These are phyloP conservation scores for Metschnikowia chrysomelidarum DNA, from an alignment of 805 yeast genomes.

Conservation along the genomic window DNA sequence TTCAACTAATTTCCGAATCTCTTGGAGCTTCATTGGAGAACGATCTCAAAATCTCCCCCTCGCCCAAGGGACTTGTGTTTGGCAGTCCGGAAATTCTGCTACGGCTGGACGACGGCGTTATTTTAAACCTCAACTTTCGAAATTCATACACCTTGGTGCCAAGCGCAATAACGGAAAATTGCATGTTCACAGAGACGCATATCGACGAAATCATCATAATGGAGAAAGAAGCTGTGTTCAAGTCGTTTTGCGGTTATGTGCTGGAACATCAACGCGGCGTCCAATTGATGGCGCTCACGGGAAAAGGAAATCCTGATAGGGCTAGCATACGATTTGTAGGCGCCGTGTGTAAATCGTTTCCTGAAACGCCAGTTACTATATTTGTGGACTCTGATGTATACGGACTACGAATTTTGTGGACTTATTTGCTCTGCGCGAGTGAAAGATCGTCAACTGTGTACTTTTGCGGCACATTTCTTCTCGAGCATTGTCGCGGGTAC, in stretches of 20 bases:
- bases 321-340: slow-evolving; percentile 14
- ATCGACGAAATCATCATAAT: slow-evolving; percentile 24
- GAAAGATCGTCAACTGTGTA: slow-evolving; percentile 1
- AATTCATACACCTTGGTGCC: slow-evolving; percentile 10
- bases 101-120: slow-evolving; percentile 1
- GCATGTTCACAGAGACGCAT: neutral
- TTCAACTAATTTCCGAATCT: slow-evolving; percentile 7
- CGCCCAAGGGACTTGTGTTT: slow-evolving; percentile 18
- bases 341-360: slow-evolving; percentile 3
- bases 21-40: slow-evolving; percentile 5
- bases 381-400: slow-evolving; percentile 22
- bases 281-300: slow-evolving; percentile 13
- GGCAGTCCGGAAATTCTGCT: slow-evolving; percentile 12
- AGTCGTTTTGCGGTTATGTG: slow-evolving; percentile 28
- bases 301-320: slow-evolving; percentile 20
- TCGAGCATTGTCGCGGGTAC: slow-evolving; percentile 16
- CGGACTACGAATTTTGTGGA: slow-evolving; percentile 18
- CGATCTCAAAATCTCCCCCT: slow-evolving; percentile 12
- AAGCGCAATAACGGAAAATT: neutral
- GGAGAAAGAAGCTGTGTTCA: slow-evolving; percentile 43
- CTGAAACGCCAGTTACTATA: slow-evolving; percentile 8
- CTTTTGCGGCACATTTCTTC: slow-evolving; percentile 17
- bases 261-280: slow-evolving; percentile 1
- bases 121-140: slow-evolving; percentile 1
- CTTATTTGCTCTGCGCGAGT: slow-evolving; percentile 7